Base-by-base conservation (phyloP, 805 yeast genomes). In the Saccharomycopsis amapae region DNA sequence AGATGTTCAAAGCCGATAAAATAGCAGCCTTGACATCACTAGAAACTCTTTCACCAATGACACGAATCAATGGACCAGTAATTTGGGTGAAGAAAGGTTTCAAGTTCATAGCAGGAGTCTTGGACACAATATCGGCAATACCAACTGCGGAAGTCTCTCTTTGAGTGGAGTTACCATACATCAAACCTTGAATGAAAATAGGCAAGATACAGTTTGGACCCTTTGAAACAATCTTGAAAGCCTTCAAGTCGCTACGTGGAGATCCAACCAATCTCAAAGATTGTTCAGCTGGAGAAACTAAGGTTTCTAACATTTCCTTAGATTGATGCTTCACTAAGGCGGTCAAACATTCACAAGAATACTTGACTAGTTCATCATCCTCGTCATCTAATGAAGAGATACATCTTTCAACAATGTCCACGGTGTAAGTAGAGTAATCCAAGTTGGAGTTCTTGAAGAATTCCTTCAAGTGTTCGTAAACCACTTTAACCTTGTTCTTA, bases 51-150 rank as follows among this genome's bases (percentile, higher is more conserved):
- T 93, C 99, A 59, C 99, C 98, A 59, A 90, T 85, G 46, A 90
- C 95, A 72, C 99, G 87, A 65, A 93, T 93, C 59, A 93, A 73
- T 33, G 98, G 98, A 66, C 99, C 99, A 23, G 96, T 89, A 53
- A 94, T 86, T 23, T 79, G 79, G 6, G 97, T 90, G 19, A 94
- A 96, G 64, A 81, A 85, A 28, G 96, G 85, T 62, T 80, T 85
- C 64, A 93, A 75, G 49, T 75, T 78, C 9, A 76, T 71, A n/a
- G 93, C 80, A 18, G 93, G 93, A 0, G 97, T 85, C 57, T 87
- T 79, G 39, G 81, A 83, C 38, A 89, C 84, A 48, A 93, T 67
- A 58, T 81, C 89, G 3, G 95, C 93, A 57, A 93, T 86, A 47
- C 87, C 96, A 58, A 81, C 66, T 0, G 98, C 97, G 25, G 96